Evolutionary conservation across 164 flowering plant genomes (phyloP).

Genomic region (Dillenia turbinata): DNA sequence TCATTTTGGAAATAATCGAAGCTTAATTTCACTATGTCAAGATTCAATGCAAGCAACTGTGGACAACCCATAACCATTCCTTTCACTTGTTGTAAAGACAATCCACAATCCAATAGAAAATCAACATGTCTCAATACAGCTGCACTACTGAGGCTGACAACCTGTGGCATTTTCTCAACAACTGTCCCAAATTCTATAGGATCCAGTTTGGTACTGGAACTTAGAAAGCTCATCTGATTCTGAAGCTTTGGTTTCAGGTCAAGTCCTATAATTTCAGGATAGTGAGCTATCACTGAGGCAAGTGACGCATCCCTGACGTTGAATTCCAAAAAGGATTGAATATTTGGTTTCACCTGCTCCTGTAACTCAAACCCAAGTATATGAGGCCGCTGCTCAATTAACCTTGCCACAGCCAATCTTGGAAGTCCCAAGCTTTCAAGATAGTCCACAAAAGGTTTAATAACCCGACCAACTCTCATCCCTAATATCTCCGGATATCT

Average conservation of each 20-base stretch:
- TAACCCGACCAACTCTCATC: slow-evolving; percentile 87
- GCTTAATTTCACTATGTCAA: slow-evolving; percentile 72
- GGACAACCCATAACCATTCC: slow-evolving; percentile 83
- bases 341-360: slow-evolving; percentile 68
- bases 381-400: slow-evolving; percentile 81
- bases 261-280: slow-evolving; percentile 86
- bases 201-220: slow-evolving; percentile 36
- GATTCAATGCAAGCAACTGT: slow-evolving; percentile 74
- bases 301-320: slow-evolving; percentile 47
- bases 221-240: slow-evolving; percentile 42
- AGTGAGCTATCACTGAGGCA: slow-evolving; percentile 69
- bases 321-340: slow-evolving; percentile 51
- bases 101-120: slow-evolving; percentile 72
- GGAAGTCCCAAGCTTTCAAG: slow-evolving; percentile 77
- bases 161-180: slow-evolving; percentile 90
- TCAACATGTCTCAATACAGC: slow-evolving; percentile 62
- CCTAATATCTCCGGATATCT: slow-evolving; percentile 84
- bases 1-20: slow-evolving; percentile 59
- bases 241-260: slow-evolving; percentile 63
- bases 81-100: slow-evolving; percentile 55
- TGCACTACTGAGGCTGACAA: slow-evolving; percentile 57
- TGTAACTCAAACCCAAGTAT: slow-evolving; percentile 80
- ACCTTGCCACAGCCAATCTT: slow-evolving; percentile 69
- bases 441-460: slow-evolving; percentile 90
- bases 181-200: slow-evolving; percentile 60